Percentiles rank a stretch among this genome's conserved stretches.
These are phyloP conservation scores for Solanum hybrid DNA, from an alignment of 305 asterid genomes.

Conservation along the genomic window DNA sequence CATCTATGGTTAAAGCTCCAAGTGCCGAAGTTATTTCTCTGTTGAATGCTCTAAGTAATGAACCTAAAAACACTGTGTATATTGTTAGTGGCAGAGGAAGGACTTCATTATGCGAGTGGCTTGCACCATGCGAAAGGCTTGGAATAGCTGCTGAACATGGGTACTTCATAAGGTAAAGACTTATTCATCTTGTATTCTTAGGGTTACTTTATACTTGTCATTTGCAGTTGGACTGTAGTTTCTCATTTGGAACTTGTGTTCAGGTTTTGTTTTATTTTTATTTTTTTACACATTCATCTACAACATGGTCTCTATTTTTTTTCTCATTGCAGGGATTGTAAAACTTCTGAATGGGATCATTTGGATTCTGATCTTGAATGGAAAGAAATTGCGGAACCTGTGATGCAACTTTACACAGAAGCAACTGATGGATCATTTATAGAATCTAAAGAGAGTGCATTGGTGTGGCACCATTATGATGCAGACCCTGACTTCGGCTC, in stretches of 20 bases:
- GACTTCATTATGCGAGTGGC: slow-evolving; percentile 56
- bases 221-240: slow-evolving; percentile 1
- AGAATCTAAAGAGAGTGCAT: slow-evolving; percentile 70
- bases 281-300: neutral
- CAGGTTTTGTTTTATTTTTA: neutral
- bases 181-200: neutral
- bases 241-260: neutral
- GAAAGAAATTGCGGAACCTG: slow-evolving; percentile 70
- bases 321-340: slow-evolving; percentile 46
- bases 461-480: slow-evolving; percentile 81
- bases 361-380: slow-evolving; percentile 63
- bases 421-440: slow-evolving; percentile 79
- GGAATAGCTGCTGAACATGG: slow-evolving; percentile 91
- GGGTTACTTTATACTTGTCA: neutral
- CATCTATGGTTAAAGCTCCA: slow-evolving; percentile 48
- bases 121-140: slow-evolving; percentile 56
- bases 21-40: slow-evolving; percentile 47
- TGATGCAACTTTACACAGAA: slow-evolving; percentile 66
- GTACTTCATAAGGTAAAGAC: slow-evolving; percentile 51
- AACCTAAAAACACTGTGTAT: slow-evolving; percentile 60
- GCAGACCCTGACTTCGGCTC: slow-evolving; percentile 80
- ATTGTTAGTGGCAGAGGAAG: slow-evolving; percentile 84
- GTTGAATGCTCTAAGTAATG: slow-evolving; percentile 49
- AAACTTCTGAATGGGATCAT: slow-evolving; percentile 50
- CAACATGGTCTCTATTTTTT: neutral